A percentile compares a stretch with the other conserved stretches of the same genome.
Evolutionary conservation across 2,329 filamentous ascomycete species (phyloP).

Genomic region (Stachybotrys elegans): DNA sequence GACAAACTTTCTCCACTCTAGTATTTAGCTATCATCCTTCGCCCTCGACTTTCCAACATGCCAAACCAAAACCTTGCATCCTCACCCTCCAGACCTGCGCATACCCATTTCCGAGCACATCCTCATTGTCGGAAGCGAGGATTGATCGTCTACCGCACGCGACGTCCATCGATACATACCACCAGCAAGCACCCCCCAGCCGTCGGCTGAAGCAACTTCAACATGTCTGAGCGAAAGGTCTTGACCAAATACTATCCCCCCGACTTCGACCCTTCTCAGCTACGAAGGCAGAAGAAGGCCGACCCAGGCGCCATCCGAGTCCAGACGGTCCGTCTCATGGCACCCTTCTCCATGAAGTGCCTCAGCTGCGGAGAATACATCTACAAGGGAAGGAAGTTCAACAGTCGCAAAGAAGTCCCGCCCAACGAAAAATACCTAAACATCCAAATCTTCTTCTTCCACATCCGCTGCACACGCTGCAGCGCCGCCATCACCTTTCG

Average conservation of each 20-base stretch:
- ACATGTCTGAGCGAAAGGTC: conserved; percentile 87
- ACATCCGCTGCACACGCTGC: conserved; percentile 81
- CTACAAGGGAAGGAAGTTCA: conserved; percentile 93
- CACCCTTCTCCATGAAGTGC: conserved; percentile 36
- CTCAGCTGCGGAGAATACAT: conserved; percentile 66
- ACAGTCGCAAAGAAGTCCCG: conserved; percentile 87
- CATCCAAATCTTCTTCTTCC: conserved; percentile 81
- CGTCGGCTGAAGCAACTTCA: no score
- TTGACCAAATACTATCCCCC: conserved; percentile 61
- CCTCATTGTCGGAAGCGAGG: no score
- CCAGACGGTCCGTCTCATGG: conserved; percentile 84
- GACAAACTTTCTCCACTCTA: no score
- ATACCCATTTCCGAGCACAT: no score
- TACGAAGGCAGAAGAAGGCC: conserved; percentile 64
- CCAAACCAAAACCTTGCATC: no score
- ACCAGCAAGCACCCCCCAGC: no score
- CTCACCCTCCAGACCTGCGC: no score
- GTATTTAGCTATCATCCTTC: no score
- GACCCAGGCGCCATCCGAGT: conserved; percentile 74
- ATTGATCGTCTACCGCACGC: no score
- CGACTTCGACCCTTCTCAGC: conserved; percentile 86
- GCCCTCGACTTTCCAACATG: no score
- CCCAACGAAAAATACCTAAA: conserved; percentile 82
- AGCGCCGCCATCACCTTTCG: conserved; percentile 84
- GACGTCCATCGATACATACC: no score